Base-by-base conservation (phyloP, 129 eudicot species). In the Mikania micrantha region DNA sequence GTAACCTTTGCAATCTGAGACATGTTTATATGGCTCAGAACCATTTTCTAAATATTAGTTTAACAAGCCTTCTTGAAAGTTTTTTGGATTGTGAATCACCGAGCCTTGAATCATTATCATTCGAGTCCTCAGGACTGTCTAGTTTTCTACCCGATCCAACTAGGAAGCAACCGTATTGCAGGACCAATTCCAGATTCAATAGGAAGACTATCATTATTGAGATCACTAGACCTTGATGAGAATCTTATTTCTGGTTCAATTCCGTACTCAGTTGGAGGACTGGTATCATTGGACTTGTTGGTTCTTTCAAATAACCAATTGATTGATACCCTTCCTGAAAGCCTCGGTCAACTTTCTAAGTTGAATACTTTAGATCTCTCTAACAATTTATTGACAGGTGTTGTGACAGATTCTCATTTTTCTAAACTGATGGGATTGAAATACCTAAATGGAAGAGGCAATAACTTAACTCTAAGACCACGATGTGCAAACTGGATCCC, bases 361-460 rank as follows among this genome's bases (percentile, higher is more conserved):
- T 62, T 81, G 24, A n/a, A 24, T 22, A 0, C 1, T 5, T 28
- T 70, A 10, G 12, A 7, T 8, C 7, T 73, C 1, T 9, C 9
- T 4, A 2, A 39, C 29, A 73, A 79, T 49, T 28, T 40, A 36
- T 32, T 74, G 7, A 41, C 44, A 15, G 78, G 84, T 25, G 7
- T 32, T 32, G 36, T 32, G 36, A 32, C 36, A 32, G 74, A 82
- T 70, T 61, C n/a, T 52, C 83, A 57, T 35, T 74, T 77, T 69
- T 47, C 31, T 3, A 65, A 66, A 52, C 69, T 78, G 24, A 38
- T 48, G 1, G 39, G 17, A 1, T 35, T 82, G 29, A 3, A 19
- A 11, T 0, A 5, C 4, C 36, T 77, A 16, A 3, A 4, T 3
- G 83, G 75, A 21, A 13, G 12, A 11, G 61, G 38, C 40, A 82